Base-by-base conservation (phyloP, 1,139 yeast species). In the Hemisphaericaspora xylofermentans region DNA sequence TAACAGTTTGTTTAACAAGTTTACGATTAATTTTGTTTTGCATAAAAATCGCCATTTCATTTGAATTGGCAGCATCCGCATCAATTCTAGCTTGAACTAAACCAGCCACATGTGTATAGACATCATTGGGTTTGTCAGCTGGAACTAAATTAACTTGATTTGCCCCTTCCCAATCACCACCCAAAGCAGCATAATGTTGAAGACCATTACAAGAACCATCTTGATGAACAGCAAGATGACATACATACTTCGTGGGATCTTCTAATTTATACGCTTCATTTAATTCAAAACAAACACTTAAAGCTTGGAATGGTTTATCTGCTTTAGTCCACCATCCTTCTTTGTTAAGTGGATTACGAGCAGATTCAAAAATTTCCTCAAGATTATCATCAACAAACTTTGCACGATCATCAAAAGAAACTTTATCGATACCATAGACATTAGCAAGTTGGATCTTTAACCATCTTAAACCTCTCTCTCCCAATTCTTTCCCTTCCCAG, bases 201-300 rank as follows among this genome's bases (percentile, higher is more conserved):
- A 93, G 73, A 6, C 98, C 98, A 59, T 93, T 93, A 67, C 98
- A 93, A 0, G 98, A 88, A 52, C 98, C 98, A 65, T 93, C 98
- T 65, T 89, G 97, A 61, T 93, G 98, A 13, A 93, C 88, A 1
- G 98, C 97, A 47, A 88, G 78, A 54, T 86, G 88, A 2, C 95
- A 85, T 18, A 84, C 66, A 56, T 64, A 89, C 48, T 82, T 76
- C 5, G 82, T 75, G 2, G 98, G 98, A 51, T 88, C 88, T 6
- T 74, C 78, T 45, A 82, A 66, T 46, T 81, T 72, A 52, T 78
- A 64, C 1, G 98, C 98, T 43, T 80, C 84, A 27, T 73, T 64
- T 42, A 93, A 63, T 60, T 93, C 98, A 53, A 83, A 76, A 56
- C 96, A 88, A 3, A 89, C 84, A 12, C 96, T 87, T 45, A 93